Conservation (phyloP, 345 rosid genomes). For the Dipteronia dyeriana region DNA sequence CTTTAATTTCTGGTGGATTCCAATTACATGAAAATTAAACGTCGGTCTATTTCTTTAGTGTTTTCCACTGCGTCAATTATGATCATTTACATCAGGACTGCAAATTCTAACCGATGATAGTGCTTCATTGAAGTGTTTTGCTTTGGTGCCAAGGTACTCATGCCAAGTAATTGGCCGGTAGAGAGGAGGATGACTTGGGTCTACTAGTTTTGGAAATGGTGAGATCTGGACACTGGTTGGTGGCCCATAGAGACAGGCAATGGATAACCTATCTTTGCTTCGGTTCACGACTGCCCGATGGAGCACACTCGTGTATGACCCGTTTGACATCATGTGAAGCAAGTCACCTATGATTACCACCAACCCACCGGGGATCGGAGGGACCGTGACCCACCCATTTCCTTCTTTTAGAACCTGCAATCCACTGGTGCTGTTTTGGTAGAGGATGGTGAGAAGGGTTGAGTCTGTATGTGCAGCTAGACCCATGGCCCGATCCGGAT, state of each 20-base stretch:
- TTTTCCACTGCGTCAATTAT: no score
- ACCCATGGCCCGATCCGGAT: constrained; percentile 93
- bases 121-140: constrained; percentile 65
- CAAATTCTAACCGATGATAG: constrained; percentile 38
- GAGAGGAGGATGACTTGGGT: constrained; percentile 62
- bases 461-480: constrained; percentile 90
- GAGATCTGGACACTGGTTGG: constrained; percentile 53
- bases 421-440: constrained; percentile 71
- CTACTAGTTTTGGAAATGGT: constrained; percentile 53
- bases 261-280: constrained; percentile 45
- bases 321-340: constrained; percentile 81
- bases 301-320: constrained; percentile 67
- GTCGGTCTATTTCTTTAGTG: no score
- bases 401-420: constrained; percentile 67
- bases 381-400: constrained; percentile 71
- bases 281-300: constrained; percentile 86
- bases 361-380: constrained; percentile 60
- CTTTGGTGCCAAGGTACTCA: constrained; percentile 76
- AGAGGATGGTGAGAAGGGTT: constrained; percentile 70
- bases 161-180: constrained; percentile 80
- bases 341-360: constrained; percentile 83
- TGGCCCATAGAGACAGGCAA: constrained; percentile 82
- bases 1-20: no score
- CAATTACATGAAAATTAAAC: no score
- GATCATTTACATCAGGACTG: constrained; percentile 40